Evolutionary conservation across 2,329 filamentous ascomycete species (phyloP).

Genomic region (Pestalotiopsis sp.): DNA sequence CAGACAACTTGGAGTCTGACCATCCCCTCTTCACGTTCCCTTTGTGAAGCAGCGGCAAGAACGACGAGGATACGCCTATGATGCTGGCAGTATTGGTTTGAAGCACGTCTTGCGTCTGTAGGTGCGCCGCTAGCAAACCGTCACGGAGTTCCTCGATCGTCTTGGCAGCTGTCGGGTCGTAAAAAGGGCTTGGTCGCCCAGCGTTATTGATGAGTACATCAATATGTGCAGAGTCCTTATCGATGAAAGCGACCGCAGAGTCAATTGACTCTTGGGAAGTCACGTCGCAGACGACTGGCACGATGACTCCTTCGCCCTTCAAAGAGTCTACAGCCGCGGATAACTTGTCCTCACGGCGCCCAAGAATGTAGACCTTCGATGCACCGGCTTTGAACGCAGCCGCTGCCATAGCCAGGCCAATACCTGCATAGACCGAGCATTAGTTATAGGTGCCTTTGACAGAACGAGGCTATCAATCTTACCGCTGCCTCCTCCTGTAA

Average conservation of each 20-base stretch:
- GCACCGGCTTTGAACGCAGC: neutral
- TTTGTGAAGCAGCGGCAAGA: neutral
- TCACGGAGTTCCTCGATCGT: neutral
- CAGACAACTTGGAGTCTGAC: neutral
- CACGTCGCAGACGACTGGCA: neutral
- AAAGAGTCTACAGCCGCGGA: neutral
- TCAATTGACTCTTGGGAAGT: neutral
- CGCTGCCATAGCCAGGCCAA: neutral
- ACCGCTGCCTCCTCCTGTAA: too few relatives aligned
- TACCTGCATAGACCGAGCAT: neutral
- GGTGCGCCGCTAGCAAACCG: neutral
- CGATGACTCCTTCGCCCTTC: neutral
- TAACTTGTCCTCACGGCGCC: neutral
- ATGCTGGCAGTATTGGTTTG: neutral
- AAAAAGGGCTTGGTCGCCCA: neutral
- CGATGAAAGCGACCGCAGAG: neutral
- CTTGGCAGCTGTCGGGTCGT: neutral
- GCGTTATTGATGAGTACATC: neutral
- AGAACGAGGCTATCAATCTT: too few relatives aligned
- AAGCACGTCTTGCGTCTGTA: neutral
- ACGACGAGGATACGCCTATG: neutral
- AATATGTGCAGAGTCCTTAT: neutral
- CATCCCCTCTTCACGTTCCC: neutral
- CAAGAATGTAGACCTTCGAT: neutral
- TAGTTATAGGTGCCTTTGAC: too few relatives aligned